Evolutionary conservation across 2,329 filamentous ascomycete species (phyloP), one percentile per base, ranked within the genome.

Genomic region (Alternaria arborescens): DNA sequence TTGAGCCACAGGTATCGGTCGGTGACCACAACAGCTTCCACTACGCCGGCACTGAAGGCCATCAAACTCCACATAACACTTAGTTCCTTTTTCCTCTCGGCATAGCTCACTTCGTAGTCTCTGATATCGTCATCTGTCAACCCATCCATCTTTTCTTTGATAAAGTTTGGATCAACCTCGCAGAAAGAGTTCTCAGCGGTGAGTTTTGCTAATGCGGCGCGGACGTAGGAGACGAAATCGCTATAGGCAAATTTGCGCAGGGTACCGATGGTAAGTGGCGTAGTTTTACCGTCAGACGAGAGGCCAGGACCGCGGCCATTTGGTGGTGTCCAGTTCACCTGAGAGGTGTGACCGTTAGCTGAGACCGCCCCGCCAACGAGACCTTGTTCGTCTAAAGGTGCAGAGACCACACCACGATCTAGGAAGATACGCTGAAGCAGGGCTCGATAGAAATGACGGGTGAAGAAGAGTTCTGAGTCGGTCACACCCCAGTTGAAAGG

Each of bases 41-140:
- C 89, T 4, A 97, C 90, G 20, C 88, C 88, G 3, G 94, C 94
- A 77, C 93, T 96, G 72, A 97, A 97, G 1, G 95, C 94, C 94
- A 99, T 99, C 71, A 99, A 78, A 68, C 88, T 93, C 95, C 95
- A 99, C 60, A 96, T 87, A 8, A 96, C 86, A 72, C 91, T 93
- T 40, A 99, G 81, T 73, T 97, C 91, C 70, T 93, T 91, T 81
- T 91, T 92, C 55, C 90, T 84, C 40, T 84, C 83, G n/a, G 47
- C 42, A 78, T 90, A 97, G 42, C 79, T 76, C 10, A 76, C 72
- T 71, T 91, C 90, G 76, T 98, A 99, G 14, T 70, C 78, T 10
- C 85, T 82, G 48, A 98, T 89, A 65, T 94, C 89, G 40, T 89
- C 89, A 68, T 96, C 92, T 0, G 88, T 91, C 62, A 97, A 83